These are phyloP conservation scores for Coemansia sp. DNA, from an alignment of 192 early-diverging fungal genomes.

Conservation along the genomic window DNA sequence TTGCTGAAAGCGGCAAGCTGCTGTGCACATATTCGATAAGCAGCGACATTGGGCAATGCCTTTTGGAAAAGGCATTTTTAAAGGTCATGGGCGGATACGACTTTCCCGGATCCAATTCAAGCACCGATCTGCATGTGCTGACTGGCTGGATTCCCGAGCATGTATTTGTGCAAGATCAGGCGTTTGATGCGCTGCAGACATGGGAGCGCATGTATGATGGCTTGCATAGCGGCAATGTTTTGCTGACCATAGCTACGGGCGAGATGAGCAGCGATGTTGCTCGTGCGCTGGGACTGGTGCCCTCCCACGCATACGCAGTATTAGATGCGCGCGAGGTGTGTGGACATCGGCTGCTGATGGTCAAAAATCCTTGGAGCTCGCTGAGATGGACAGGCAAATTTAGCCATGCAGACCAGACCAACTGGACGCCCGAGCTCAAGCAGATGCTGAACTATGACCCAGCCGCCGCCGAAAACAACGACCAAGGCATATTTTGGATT, in stretches of 20 bases:
- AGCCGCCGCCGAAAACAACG: conserved; percentile 58
- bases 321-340: conserved; percentile 61
- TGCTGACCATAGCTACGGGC: conserved; percentile 86
- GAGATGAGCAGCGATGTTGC: conserved; percentile 66
- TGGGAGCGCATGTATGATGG: conserved; percentile 75
- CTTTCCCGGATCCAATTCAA: conserved; percentile 92
- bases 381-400: conserved; percentile 80
- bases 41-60: conserved; percentile 55
- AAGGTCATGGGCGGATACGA: conserved; percentile 95
- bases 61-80: conserved; percentile 94
- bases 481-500: conserved; percentile 89
- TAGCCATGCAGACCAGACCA: conserved; percentile 60
- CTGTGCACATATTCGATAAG: conserved; percentile 85
- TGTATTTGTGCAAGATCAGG: conserved; percentile 71
- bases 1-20: conserved; percentile 66
- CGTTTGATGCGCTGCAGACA: conserved; percentile 63
- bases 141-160: conserved; percentile 96
- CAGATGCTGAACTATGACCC: conserved; percentile 71
- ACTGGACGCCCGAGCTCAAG: conserved; percentile 73
- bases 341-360: conserved; percentile 69
- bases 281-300: conserved; percentile 69
- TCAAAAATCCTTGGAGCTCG: conserved; percentile 93
- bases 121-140: conserved; percentile 84
- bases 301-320: conserved; percentile 89
- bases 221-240: conserved; percentile 63